A percentile compares a stretch with the other conserved stretches of the same genome.
These are phyloP conservation scores for Tolypocladium tropicale DNA, from an alignment of 2,329 filamentous ascomycete genomes.

Conservation along the genomic window DNA sequence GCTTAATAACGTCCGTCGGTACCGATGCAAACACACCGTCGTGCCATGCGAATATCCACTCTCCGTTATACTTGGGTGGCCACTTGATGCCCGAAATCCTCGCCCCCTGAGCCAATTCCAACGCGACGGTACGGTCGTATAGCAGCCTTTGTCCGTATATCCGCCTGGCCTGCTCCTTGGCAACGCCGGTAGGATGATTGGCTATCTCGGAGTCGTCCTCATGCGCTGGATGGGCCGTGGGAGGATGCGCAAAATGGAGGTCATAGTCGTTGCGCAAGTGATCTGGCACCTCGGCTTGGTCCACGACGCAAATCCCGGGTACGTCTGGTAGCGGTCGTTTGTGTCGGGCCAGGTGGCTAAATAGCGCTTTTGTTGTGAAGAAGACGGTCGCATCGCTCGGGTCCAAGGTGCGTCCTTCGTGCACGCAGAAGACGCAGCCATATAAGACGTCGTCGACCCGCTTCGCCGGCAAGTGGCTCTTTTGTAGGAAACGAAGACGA, in stretches of 20 bases:
- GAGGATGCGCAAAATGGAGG: slow-evolving; percentile 34
- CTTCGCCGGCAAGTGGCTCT: slow-evolving; percentile 40
- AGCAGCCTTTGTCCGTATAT: slow-evolving; percentile 36
- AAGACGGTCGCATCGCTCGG: slow-evolving; percentile 48
- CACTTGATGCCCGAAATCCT: slow-evolving; percentile 40
- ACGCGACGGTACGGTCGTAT: slow-evolving; percentile 31
- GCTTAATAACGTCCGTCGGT: slow-evolving; percentile 35
- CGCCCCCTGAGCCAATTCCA: slow-evolving; percentile 38
- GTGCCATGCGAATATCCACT: slow-evolving; percentile 49
- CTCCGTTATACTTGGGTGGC: slow-evolving; percentile 39
- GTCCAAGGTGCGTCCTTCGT: slow-evolving; percentile 36
- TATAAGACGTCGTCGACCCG: slow-evolving; percentile 43
- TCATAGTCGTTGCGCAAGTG: slow-evolving; percentile 40
- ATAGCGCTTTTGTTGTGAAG: slow-evolving; percentile 40
- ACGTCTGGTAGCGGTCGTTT: slow-evolving; percentile 41
- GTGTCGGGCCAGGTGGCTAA: slow-evolving; percentile 42
- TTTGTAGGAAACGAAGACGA: slow-evolving; percentile 44
- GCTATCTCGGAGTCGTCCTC: slow-evolving; percentile 29
- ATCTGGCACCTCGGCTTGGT: slow-evolving; percentile 28
- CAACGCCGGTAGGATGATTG: slow-evolving; percentile 31
- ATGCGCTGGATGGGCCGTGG: slow-evolving; percentile 28
- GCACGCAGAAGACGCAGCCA: slow-evolving; percentile 44
- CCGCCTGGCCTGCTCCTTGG: slow-evolving; percentile 36
- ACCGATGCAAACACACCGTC: slow-evolving; percentile 40
- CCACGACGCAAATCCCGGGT: slow-evolving; percentile 36